phyloP scores from a whole-genome alignment of 1,284 basidiomycete species.

The Apiotrichum gracile region DNA sequence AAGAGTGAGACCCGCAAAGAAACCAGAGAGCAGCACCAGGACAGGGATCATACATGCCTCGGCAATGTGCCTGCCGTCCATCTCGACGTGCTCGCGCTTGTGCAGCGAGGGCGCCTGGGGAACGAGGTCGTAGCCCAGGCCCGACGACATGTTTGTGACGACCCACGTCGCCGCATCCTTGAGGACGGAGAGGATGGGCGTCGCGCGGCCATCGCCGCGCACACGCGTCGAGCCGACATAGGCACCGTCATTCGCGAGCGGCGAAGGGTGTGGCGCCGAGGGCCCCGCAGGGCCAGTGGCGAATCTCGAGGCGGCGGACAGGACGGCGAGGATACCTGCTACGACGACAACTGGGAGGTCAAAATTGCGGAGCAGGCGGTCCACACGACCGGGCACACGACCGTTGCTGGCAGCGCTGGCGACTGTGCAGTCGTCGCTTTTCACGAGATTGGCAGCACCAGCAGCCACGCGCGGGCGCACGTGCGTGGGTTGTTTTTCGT shows the following conservation, averaged over 20 bases:
- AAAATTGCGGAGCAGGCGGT: neutral
- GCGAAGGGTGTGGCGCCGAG: neutral
- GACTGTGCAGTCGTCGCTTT: too few relatives aligned
- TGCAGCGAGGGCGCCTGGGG: neutral
- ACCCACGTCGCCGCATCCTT: neutral
- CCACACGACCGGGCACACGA: too few relatives aligned
- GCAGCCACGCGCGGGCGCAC: too few relatives aligned
- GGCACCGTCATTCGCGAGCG: neutral
- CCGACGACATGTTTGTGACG: neutral
- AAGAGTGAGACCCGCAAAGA: constrained; percentile 55
- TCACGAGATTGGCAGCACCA: too few relatives aligned
- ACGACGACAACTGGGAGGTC: neutral
- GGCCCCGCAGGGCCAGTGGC: neutral
- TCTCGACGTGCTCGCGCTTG: neutral
- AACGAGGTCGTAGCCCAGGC: constrained; percentile 1
- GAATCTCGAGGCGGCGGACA: neutral
- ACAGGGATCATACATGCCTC: constrained; percentile 54
- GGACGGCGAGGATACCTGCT: neutral
- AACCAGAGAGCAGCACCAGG: constrained; percentile 54
- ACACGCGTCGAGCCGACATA: too few relatives aligned
- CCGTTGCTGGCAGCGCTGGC: too few relatives aligned
- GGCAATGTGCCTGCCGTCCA: constrained; percentile 19
- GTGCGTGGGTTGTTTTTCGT: neutral
- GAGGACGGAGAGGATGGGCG: neutral
- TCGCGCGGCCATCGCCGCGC: too few relatives aligned